Base-by-base conservation (phyloP, 768 basidiomycete species). In the Suillus subaureus region DNA sequence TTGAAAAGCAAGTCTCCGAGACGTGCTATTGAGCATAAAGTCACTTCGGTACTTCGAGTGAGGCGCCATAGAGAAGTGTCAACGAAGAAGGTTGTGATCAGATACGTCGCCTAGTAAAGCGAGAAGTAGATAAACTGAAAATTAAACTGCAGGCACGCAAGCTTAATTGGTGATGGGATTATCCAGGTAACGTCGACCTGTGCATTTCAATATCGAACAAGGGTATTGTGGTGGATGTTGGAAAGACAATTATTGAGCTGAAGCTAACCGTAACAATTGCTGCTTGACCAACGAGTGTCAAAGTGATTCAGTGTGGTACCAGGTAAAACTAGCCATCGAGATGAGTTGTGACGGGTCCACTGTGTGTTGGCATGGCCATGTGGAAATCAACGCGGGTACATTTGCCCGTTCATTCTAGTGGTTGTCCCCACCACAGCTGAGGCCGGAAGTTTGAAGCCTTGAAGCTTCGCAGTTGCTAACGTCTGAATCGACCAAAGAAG, bases 31-130 rank as follows among this genome's bases (percentile, higher is more conserved):
- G 45, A 55, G 13, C 42, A 55, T 23, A 23, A 18, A 77, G 77
- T 74, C 61, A 77, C 75, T 77, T 65, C 77, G 77, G 68, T 75
- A 75, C 45, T 70, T 72, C 18, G 72, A 70, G 42, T 71, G 75
- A 49, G 62, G 68, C 45, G 67, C 62, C 13, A 67, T 37, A 4
- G 13, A 12, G n/a, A 35, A 62, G 51, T 52, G 16, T 28, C 26
- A 16, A 26, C 49, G 15, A 45, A 23, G 16, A 62, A 11, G 4
- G 5, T 26, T 18, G 47, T 56, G n/a, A 35, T 62, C 16, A n/a
- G 35, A 56, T 52, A 16, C 12, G n/a, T 26, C 33, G 2, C 60
- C 16, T n/a, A 9, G 39, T 52, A 42, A 39, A 15, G 18, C 6
- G 33, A 55, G 66, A 61, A 63, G 39, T 11, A 60, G 57, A 65